Percentiles rank a stretch among this genome's conserved stretches.
phyloP scores from a whole-genome alignment of 2,329 filamentous ascomycete species.

The Fusarium falciforme region DNA sequence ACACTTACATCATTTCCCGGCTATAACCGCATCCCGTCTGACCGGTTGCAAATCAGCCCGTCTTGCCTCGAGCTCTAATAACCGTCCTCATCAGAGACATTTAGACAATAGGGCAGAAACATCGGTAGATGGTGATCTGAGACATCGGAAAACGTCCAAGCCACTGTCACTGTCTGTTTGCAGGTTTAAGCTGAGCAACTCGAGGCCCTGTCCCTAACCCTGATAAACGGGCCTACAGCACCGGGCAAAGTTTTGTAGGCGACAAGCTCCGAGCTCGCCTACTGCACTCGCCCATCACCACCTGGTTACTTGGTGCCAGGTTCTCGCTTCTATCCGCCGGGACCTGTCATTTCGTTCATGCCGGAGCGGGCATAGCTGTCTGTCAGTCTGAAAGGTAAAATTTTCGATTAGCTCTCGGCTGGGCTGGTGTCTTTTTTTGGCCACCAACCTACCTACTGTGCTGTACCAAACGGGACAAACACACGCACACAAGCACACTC shows the following conservation, averaged over 20 bases:
- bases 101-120: conserved; percentile 4
- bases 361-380: not conserved
- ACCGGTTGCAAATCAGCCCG: not conserved
- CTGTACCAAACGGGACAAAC: not conserved
- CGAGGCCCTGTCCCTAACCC: not conserved
- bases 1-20: not conserved
- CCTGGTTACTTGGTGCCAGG: not conserved
- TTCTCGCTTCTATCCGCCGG: conserved; percentile 6
- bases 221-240: conserved; percentile 18
- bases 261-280: conserved; percentile 7
- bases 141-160: conserved; percentile 17
- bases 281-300: not conserved
- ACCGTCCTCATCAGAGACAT: not conserved
- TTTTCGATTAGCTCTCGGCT: conserved; percentile 11
- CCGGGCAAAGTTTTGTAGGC: conserved; percentile 22
- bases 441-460: not conserved
- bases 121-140: not conserved
- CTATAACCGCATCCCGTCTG: not conserved
- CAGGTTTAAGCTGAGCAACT: conserved; percentile 8
- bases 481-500: not conserved
- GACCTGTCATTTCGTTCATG: not conserved
- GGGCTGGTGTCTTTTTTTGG: not conserved
- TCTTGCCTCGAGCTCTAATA: not conserved
- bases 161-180: conserved; percentile 1
- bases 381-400: not conserved